Evolutionary conservation across 75 land plant species (phyloP).

Genomic region (Pinus taeda): DNA sequence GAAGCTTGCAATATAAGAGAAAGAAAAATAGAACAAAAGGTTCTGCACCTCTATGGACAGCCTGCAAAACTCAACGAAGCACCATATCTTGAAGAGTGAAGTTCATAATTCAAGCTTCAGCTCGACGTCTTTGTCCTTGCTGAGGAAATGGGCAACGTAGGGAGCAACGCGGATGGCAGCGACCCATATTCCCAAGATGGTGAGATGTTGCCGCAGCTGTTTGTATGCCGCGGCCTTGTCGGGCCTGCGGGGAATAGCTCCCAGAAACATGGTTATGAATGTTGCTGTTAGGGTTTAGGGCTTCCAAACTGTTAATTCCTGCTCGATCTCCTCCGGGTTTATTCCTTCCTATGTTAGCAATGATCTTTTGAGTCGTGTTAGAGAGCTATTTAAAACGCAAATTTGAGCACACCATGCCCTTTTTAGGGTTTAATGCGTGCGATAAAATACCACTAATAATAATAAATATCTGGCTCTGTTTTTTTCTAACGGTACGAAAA

Average conservation of each 20-base stretch:
- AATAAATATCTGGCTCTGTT: too few relatives aligned
- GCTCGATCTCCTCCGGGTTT: too few relatives aligned
- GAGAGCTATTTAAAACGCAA: too few relatives aligned
- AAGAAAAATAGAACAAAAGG: not conserved
- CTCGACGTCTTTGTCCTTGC: constrained; percentile 17
- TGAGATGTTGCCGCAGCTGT: constrained; percentile 53
- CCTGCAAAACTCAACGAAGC: not conserved
- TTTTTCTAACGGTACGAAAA: too few relatives aligned
- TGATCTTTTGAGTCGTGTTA: too few relatives aligned
- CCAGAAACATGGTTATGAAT: constrained; percentile 34
- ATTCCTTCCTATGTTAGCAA: too few relatives aligned
- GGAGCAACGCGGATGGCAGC: constrained; percentile 60
- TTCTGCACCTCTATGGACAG: not conserved
- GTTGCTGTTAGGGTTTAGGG: too few relatives aligned
- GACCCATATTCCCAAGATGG: constrained; percentile 56
- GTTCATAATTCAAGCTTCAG: constrained; percentile 37
- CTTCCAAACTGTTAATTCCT: too few relatives aligned
- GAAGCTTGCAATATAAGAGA: not conserved
- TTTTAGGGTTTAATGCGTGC: too few relatives aligned
- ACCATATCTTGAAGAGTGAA: too few relatives aligned
- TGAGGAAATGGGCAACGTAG: constrained; percentile 53
- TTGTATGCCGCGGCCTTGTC: constrained; percentile 75
- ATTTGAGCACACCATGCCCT: too few relatives aligned
- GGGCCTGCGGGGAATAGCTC: constrained; percentile 60
- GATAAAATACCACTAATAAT: too few relatives aligned